Evolutionary conservation across 345 rosid species (phyloP), one percentile per base, ranked within the genome.

Genomic region (Melastoma malabathricum): DNA sequence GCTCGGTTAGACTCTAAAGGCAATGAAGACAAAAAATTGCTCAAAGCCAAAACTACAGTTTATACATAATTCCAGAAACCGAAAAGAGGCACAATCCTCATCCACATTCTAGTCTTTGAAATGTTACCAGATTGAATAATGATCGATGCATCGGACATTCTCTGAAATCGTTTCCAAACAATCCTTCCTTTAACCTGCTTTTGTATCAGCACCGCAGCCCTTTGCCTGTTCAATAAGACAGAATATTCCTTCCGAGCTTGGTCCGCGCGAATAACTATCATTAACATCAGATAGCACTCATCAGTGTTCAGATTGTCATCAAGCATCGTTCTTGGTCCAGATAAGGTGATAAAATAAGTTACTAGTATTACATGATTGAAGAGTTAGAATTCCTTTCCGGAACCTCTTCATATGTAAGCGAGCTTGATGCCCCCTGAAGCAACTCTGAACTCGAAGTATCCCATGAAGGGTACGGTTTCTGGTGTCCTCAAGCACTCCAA

Each of bases 381-480:
- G 78, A 48, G 64, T 59, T 43, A 63, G 64, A 55, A 81, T 77
- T 59, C 84, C 95, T 55, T 67, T 79, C 67, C 51, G 75, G 60
- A 92, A 80, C 70, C 76, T 75, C 76, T 74, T 71, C 39, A 79
- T 60, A 61, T 47, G 57, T 51, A 67, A 46, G 14, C 98, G 90
- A 71, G 96, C 92, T 74, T 50, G 83, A 74, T 84, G 82, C 55
- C 95, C 97, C 73, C 97, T 82, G 64, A 92, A 92, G 71, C 84
- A 82, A 68, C 95, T 92, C 67, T 92, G 98, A 29, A 87, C 95
- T 38, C 88, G 84, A 64, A 92, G 75, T 63, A 92, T 79, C 31
- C 98, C 95, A 63, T 83, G 93, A 51, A 92, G 94, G n/a, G 98
- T 92, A 52, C 75, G 93, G 70, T 82, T 92, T 62, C 97, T 81